Base-by-base conservation (phyloP, 2,329 filamentous ascomycete genomes). In the Penicillium crustosum region DNA sequence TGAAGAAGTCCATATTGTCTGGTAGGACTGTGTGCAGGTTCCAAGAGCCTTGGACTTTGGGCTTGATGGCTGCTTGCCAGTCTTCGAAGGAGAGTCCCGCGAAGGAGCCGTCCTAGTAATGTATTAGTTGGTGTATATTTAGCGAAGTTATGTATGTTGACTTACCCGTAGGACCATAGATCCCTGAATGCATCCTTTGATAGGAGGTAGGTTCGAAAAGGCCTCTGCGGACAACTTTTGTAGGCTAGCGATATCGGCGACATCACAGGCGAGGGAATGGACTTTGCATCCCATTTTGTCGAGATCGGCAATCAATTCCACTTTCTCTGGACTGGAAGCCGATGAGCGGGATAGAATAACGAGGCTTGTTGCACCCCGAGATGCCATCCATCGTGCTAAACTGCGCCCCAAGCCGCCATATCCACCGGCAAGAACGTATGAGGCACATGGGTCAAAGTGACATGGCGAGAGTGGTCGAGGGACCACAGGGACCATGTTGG, bases 41-140 rank as follows among this genome's bases (percentile, higher is more conserved):
- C 63, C 69, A 70, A 3, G 70, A 71, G 3, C 73, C 77, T 17
- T 69, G 55, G 6, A 77, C 70, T 58, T 82, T 82, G 1, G 78
- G 74, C 17, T 61, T 61, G 4, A 76, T 65, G 1, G 73, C 73
- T 1, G 61, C 66, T 6, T 66, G 67, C 67, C 73, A 81, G 43
- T 79, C 67, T 2, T 70, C 64, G 36, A 74, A 74, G 0, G 66
- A 68, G 73, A 81, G 77, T 6, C 53, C 47, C 2, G 56, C 52
- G 15, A 66, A 66, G 5, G 60, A 25, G 2, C 58, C 60, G 42
- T 66, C 64, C 64, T 66, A 17, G 3, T 13, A 9, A 17, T 3
- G 33, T 42, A 38, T 61, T 33, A 62, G 49, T 13, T 35, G 1
- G 17, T 33, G 17, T 23, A 13, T 49, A 17, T 25, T 4, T n/a